Base-by-base conservation (phyloP, 2,329 filamentous ascomycete species). In the Calycina herbarum region DNA sequence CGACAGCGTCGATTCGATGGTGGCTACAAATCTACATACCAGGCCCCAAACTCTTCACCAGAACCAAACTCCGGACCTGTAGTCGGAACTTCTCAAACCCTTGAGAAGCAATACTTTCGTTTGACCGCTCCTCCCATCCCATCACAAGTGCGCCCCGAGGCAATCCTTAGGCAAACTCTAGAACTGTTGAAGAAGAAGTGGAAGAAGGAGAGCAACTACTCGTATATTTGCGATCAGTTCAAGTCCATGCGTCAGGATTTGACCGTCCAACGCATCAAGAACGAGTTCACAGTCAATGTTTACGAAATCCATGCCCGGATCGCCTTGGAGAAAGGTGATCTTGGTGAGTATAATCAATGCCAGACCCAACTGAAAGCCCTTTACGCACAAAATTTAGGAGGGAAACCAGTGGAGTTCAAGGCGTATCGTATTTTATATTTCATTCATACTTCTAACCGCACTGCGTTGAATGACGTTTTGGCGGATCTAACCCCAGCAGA, bases 261-360 rank as follows among this genome's bases (percentile, higher is more conserved):
- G 77, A 99, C 95, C 48, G 95, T 99, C 64, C 95, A 99, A 80
- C 94, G 92, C 76, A 93, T 99, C 81, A 94, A 93, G 81, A 97
- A 93, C 79, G 92, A 96, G 62, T 98, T 99, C 77, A 98, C 95
- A 31, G 94, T 98, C 70, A 90, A 86, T 69, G 95, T 97, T 59
- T 99, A 99, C 80, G 95, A 99, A 81, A 96, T 94, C 68, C 95
- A 99, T 81, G 95, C 94, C 70, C 90, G 95, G 67, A 98, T 99
- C 80, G 95, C 95, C 72, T 84, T 99, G 79, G 94, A 99, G 81
- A 97, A 96, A 86, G 93, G 92, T 81, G 95, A 99, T 84, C 87
- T 98, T 83, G 94, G 95, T 99, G 95, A 99, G 95, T 99, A 99
- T 95, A 99, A 99, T 83, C 95, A 99, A 86, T 99, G 95, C 81